phyloP scores from a whole-genome alignment of 2,329 filamentous ascomycete species.

The Apiospora pterosperma region DNA sequence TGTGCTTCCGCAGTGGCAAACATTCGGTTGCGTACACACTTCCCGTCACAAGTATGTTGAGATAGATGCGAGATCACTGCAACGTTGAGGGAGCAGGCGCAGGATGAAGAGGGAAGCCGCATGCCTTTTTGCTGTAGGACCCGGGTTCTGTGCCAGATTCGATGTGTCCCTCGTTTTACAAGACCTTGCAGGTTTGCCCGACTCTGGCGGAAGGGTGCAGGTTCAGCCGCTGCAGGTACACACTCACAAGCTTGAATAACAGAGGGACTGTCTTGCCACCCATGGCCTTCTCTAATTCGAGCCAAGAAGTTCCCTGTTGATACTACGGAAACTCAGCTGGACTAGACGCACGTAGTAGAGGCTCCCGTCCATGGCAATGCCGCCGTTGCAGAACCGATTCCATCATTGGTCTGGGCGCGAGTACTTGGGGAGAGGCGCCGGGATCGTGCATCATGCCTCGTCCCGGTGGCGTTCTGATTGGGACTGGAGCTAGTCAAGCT shows the following conservation, averaged over 20 bases:
- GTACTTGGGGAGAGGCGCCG: background rate
- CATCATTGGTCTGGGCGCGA: background rate
- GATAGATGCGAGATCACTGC: background rate
- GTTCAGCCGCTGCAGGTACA: conserved; percentile 2
- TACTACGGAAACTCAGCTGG: too few relatives aligned
- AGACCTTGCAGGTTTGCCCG: background rate
- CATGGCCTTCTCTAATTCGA: background rate
- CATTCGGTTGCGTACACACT: background rate
- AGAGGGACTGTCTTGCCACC: background rate
- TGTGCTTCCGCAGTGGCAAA: background rate
- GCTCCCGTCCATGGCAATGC: background rate
- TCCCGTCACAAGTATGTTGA: background rate
- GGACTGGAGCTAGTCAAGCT: background rate
- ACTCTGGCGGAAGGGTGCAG: background rate
- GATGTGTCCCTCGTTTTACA: background rate
- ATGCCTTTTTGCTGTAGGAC: background rate
- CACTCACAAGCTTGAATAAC: background rate
- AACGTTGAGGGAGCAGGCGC: background rate
- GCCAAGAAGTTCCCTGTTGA: background rate
- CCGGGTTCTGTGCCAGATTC: background rate
- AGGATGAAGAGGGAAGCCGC: background rate
- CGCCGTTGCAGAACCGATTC: background rate
- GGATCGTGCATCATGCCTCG: background rate
- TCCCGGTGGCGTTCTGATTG: background rate
- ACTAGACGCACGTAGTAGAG: background rate